Evolutionary conservation across 2,329 filamentous ascomycete species (phyloP), one percentile per base, ranked within the genome.

Genomic region (Aspergillus viridinutans): DNA sequence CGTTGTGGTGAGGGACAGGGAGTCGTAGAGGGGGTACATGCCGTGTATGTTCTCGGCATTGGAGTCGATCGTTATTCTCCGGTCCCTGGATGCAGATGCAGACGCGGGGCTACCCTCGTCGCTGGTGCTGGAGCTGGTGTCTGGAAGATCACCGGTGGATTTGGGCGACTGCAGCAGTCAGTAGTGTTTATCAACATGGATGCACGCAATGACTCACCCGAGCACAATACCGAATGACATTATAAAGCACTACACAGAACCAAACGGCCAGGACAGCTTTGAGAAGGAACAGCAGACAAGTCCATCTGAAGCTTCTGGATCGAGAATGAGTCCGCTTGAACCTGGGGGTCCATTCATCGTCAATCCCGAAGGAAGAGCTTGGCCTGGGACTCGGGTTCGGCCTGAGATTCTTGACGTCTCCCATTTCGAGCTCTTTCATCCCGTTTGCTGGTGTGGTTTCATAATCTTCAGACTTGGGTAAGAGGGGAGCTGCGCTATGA

Each of bases 21-120:
- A 59, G 43, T 74, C 72, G 49, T 68, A 69, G 10, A 74, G 64
- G 17, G 67, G 64, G 49, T 68, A 73, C 9, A 55, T 61, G 17
- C 71, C 72, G 20, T 52, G 56, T 50, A 74, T 69, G 32, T 38
- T 38, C 4, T 54, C 54, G 29, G 57, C 58, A 1, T 53, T 57
- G 26, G 61, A 57, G 12, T 67, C 49, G 49, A 67, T 38, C 5
- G 61, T 52, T 26, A 66, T 66, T 40, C 64, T 54, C n/a, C 67
- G n/a, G 42, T 45, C 12, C 2, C 2, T 38, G 14, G 14, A 17
- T 38, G 32, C 14, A 17, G 32, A 17, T 6, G 32, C 12, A 32
- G 32, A 17, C 12, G 32, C 29, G 12, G 4, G 29, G 29, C 12
- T 35, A 17, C 5, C 32, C 12, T 14, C 32, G 14, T 35, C 14